A percentile compares a stretch with the other conserved stretches of the same genome.
These are phyloP conservation scores for Eutypa lata DNA, from an alignment of 2,329 filamentous ascomycete species.

Conservation along the genomic window DNA sequence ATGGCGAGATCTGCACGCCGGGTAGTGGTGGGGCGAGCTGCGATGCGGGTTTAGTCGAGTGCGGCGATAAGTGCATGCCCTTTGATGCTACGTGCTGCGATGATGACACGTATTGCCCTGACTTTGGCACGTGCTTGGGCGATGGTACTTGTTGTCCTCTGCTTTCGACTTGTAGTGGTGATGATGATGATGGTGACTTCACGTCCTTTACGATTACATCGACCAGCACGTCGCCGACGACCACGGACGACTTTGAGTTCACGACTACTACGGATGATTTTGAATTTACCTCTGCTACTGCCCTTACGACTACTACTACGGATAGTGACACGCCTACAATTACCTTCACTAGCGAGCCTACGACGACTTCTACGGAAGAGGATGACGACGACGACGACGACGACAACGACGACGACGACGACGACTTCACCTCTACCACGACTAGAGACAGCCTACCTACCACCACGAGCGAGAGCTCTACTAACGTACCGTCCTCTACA, in stretches of 20 bases:
- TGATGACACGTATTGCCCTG: conserved; percentile 19
- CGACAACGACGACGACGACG: background rate
- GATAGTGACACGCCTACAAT: too few species aligned
- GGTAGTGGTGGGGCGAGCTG: conserved; percentile 10
- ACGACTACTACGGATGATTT: conserved; percentile 10
- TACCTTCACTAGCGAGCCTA: conserved; percentile 4
- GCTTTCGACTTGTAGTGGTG: conserved; percentile 10
- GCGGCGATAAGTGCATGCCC: conserved; percentile 21
- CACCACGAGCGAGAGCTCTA: background rate
- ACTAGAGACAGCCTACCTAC: background rate
- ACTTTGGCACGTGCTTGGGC: conserved; percentile 19
- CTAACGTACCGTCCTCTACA: background rate
- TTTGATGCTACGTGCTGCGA: conserved; percentile 18
- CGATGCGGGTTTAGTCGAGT: conserved; percentile 9
- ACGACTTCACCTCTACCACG: background rate
- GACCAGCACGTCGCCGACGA: background rate
- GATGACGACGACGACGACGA: too few species aligned
- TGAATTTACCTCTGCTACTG: conserved; percentile 11
- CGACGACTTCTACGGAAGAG: conserved; percentile 1
- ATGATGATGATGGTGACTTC: conserved; percentile 1
- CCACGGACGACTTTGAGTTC: conserved; percentile 4
- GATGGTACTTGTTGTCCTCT: conserved; percentile 14
- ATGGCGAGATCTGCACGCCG: conserved; percentile 15
- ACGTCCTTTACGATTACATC: background rate
- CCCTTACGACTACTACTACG: too few species aligned